These are phyloP conservation scores for Cryptococcus wingfieldii DNA, from an alignment of 1,284 basidiomycete species.

Conservation along the genomic window DNA sequence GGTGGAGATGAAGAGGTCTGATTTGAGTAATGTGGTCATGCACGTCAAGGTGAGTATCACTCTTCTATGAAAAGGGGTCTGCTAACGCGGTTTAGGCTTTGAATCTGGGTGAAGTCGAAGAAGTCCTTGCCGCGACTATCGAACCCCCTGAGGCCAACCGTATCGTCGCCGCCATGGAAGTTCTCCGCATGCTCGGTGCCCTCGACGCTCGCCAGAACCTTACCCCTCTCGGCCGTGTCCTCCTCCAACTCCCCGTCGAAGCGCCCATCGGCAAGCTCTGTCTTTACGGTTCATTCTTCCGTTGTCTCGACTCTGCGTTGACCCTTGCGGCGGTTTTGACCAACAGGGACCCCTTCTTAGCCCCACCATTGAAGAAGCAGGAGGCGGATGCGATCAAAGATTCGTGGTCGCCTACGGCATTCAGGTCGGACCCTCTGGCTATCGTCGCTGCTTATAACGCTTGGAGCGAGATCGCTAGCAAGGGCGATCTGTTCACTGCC, in stretches of 20 bases:
- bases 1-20: conserved; percentile 95
- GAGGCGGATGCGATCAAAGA: conserved; percentile 65
- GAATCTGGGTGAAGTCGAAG: conserved; percentile 82
- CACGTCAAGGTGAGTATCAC: conserved; percentile 65
- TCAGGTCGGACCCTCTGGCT: conserved; percentile 81
- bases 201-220: conserved; percentile 70
- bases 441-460: conserved; percentile 74
- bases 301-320: conserved; percentile 83
- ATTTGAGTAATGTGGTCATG: conserved; percentile 88
- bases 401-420: conserved; percentile 67
- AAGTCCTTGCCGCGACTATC: conserved; percentile 78
- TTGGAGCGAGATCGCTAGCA: conserved; percentile 70
- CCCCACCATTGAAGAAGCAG: conserved; percentile 56
- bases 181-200: conserved; percentile 82
- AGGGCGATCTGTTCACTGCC: conserved; percentile 61
- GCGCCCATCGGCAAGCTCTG: conserved; percentile 85
- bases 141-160: conserved; percentile 81
- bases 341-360: conserved; percentile 85
- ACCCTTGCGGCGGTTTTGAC: conserved; percentile 86
- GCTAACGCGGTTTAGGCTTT: conserved; percentile 56
- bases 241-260: conserved; percentile 86
- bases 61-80: not conserved
- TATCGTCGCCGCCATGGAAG: conserved; percentile 74
- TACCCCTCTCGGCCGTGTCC: conserved; percentile 80
- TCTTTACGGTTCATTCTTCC: conserved; percentile 87